A percentile compares a stretch with the other conserved stretches of the same genome.
These are phyloP conservation scores for Tricholoma sp. DNA, from an alignment of 768 basidiomycete species.

Conservation along the genomic window DNA sequence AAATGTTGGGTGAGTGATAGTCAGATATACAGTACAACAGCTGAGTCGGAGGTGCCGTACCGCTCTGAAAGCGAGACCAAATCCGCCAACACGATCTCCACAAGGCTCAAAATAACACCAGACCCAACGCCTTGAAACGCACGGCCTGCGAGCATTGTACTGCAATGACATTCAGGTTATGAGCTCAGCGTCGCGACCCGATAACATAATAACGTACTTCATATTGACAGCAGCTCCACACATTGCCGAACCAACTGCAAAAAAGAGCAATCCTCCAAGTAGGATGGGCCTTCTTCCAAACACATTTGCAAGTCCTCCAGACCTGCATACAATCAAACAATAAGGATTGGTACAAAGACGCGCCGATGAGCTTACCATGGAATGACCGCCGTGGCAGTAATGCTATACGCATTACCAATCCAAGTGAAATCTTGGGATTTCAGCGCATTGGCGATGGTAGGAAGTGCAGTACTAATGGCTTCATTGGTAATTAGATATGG, in stretches of 20 bases:
- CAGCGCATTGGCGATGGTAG: not conserved
- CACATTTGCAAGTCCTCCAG: slow-evolving; percentile 23
- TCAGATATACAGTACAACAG: not conserved
- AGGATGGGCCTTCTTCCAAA: slow-evolving; percentile 32
- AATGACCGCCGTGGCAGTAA: not conserved
- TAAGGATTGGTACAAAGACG: not conserved
- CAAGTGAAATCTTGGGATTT: not conserved
- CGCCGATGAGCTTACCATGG: not conserved
- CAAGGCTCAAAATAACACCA: slow-evolving; percentile 32
- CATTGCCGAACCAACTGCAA: slow-evolving; percentile 34
- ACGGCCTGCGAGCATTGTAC: slow-evolving; percentile 6
- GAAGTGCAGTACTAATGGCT: not conserved
- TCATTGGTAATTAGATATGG: not conserved
- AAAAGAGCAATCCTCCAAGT: slow-evolving; percentile 22
- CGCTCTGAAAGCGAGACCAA: slow-evolving; percentile 39
- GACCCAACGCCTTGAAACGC: slow-evolving; percentile 36
- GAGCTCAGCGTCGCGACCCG: slow-evolving; percentile 20
- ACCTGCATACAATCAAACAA: not conserved
- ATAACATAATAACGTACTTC: slow-evolving; percentile 30
- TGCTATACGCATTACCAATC: not conserved
- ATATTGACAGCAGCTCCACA: slow-evolving; percentile 34
- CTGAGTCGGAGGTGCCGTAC: no score
- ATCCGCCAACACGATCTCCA: slow-evolving; percentile 40
- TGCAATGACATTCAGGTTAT: not conserved
- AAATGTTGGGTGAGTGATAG: not conserved